Percentiles rank a stretch among this genome's conserved stretches.
phyloP scores from a whole-genome alignment of 164 flowering plant species.

The Piper longum region DNA sequence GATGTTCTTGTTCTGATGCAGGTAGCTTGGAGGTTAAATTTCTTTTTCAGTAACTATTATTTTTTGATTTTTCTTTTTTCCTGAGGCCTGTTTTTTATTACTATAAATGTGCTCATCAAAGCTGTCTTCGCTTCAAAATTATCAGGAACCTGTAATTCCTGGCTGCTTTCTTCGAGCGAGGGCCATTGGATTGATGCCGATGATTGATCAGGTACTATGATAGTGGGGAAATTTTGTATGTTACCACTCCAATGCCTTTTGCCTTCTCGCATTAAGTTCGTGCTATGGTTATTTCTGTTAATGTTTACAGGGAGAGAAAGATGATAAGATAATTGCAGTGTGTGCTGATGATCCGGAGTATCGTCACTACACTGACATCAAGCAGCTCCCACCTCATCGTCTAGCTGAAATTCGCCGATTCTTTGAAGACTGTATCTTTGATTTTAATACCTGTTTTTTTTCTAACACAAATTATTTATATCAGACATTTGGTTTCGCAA shows the following conservation, averaged over 20 bases:
- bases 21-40: slow-evolving; percentile 17
- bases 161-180: slow-evolving; percentile 59
- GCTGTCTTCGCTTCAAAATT: neutral
- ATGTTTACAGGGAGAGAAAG: slow-evolving; percentile 48
- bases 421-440: slow-evolving; percentile 67
- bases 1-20: slow-evolving; percentile 69
- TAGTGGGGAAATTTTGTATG: neutral
- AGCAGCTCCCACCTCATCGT: slow-evolving; percentile 57
- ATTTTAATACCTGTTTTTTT: neutral
- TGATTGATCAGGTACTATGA: slow-evolving; percentile 37
- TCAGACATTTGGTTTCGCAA: too few species aligned
- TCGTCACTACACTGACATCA: slow-evolving; percentile 47
- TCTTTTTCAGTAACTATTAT: neutral
- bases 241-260: neutral
- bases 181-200: slow-evolving; percentile 63
- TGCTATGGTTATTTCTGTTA: neutral
- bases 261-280: neutral
- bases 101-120: neutral
- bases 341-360: slow-evolving; percentile 77
- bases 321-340: slow-evolving; percentile 70
- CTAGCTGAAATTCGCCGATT: slow-evolving; percentile 55
- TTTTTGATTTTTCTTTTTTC: too few species aligned
- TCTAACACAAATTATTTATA: neutral
- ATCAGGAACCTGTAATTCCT: slow-evolving; percentile 13
- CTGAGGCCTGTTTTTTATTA: too few species aligned